A percentile compares a stretch with the other conserved stretches of the same genome.
Conservation (phyloP, 176 grass and related monocot genomes). For the Avena insularis region DNA sequence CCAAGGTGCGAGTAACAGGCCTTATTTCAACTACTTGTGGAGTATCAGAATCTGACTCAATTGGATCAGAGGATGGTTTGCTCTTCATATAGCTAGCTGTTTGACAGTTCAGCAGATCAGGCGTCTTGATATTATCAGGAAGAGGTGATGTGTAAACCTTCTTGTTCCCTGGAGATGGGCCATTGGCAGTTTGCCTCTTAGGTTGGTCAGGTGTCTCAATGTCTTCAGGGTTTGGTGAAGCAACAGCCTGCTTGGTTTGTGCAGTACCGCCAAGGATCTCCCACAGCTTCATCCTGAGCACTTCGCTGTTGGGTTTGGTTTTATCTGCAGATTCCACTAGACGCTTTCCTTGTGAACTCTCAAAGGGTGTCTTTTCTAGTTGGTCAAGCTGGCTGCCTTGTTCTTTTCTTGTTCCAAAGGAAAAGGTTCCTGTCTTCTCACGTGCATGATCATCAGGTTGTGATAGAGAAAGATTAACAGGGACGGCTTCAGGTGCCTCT, state of each 20-base stretch:
- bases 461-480: conserved; percentile 51
- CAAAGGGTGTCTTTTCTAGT: conserved; percentile 45
- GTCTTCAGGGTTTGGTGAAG: conserved; percentile 48
- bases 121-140: conserved; percentile 61
- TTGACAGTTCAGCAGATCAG: conserved; percentile 52
- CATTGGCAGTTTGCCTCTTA: conserved; percentile 54
- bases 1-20: conserved; percentile 65
- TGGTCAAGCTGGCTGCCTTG: conserved; percentile 46
- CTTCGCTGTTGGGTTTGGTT: conserved; percentile 51
- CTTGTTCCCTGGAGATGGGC: conserved; percentile 57
- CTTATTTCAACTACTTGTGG: conserved; percentile 64
- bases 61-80: conserved; percentile 74
- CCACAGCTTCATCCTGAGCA: conserved; percentile 78
- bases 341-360: conserved; percentile 46
- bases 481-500: conserved; percentile 51
- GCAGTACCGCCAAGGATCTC: conserved; percentile 87
- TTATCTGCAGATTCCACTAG: conserved; percentile 46
- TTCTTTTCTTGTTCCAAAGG: conserved; percentile 56
- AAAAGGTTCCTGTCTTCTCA: conserved; percentile 54
- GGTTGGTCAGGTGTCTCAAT: conserved; percentile 33
- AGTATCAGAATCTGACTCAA: conserved; percentile 84
- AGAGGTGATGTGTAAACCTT: conserved; percentile 50
- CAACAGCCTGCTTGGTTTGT: conserved; percentile 68
- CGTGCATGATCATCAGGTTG: conserved; percentile 40
- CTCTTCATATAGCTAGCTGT: conserved; percentile 51